A percentile compares a stretch with the other conserved stretches of the same genome.
Conservation (phyloP, 164 flowering plant genomes). For the Dillenia suffruticosa region DNA sequence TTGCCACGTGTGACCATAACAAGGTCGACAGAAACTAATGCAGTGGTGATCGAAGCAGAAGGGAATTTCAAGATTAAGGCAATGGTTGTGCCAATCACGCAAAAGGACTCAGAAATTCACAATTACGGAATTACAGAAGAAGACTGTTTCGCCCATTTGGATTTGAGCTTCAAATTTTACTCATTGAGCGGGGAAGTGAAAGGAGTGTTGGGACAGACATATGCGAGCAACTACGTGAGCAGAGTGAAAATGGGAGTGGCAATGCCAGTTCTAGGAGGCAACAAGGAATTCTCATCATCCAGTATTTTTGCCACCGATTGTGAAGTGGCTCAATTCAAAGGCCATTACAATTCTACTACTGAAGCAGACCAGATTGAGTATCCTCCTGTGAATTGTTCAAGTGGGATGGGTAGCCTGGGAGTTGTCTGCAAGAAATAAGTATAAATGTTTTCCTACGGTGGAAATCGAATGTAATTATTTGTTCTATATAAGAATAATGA, state of each 20-base stretch:
- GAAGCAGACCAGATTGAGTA: conserved; percentile 6
- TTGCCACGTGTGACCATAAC: conserved; percentile 19
- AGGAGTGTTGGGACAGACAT: conserved; percentile 61
- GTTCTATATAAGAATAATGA: too few species aligned
- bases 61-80: conserved; percentile 49
- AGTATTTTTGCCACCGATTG: conserved; percentile 47
- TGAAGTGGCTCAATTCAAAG: conserved; percentile 17
- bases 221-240: conserved; percentile 37
- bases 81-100: conserved; percentile 50
- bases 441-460: too few species aligned
- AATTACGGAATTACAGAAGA: conserved; percentile 48
- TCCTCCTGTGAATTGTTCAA: conserved; percentile 23
- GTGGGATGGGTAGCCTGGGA: conserved; percentile 34
- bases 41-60: conserved; percentile 32
- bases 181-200: conserved; percentile 35
- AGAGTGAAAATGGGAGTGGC: conserved; percentile 36
- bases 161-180: conserved; percentile 57
- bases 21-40: conserved; percentile 28
- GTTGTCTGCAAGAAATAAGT: conserved; percentile 43
- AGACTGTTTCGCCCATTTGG: conserved; percentile 69
- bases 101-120: conserved; percentile 51
- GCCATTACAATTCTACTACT: conserved; percentile 1
- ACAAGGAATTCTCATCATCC: conserved; percentile 33
- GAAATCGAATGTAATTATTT: too few species aligned
- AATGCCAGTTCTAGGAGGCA: conserved; percentile 65